phyloP scores from a whole-genome alignment of 805 yeast species.

The Lipomyces starkeyi region DNA sequence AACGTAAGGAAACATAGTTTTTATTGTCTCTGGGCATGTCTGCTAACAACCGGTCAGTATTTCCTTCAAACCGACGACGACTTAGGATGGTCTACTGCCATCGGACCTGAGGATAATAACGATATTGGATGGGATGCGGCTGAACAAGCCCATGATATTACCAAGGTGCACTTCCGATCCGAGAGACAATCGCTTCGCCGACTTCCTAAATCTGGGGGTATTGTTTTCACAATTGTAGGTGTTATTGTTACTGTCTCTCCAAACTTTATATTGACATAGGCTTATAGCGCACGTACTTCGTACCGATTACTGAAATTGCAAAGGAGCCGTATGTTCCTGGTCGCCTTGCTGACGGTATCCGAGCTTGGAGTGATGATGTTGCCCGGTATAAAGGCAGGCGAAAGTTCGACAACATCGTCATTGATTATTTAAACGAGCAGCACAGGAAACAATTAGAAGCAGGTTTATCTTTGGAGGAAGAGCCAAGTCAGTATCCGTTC shows the following conservation, averaged over 20 bases:
- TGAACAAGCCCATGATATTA: slow-evolving; percentile 53
- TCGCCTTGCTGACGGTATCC: slow-evolving; percentile 62
- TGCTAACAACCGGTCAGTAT: slow-evolving; percentile 45
- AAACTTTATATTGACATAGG: not conserved
- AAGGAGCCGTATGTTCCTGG: slow-evolving; percentile 67
- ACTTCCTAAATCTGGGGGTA: slow-evolving; percentile 64
- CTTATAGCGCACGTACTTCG: slow-evolving; percentile 59
- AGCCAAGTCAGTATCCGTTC: slow-evolving; percentile 32
- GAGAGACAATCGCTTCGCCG: slow-evolving; percentile 70
- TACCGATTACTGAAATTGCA: slow-evolving; percentile 59
- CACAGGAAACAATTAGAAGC: slow-evolving; percentile 34
- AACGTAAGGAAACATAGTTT: slow-evolving; percentile 27
- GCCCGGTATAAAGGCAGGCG: slow-evolving; percentile 62
- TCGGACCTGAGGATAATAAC: slow-evolving; percentile 61
- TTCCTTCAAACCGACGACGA: slow-evolving; percentile 68
- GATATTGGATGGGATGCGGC: slow-evolving; percentile 70
- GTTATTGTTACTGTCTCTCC: not conserved
- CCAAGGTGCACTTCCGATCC: slow-evolving; percentile 61
- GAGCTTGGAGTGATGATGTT: slow-evolving; percentile 66
- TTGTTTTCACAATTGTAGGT: slow-evolving; percentile 58
- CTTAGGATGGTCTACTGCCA: slow-evolving; percentile 67
- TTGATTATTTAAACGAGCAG: slow-evolving; percentile 35
- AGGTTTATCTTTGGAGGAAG: slow-evolving; percentile 28
- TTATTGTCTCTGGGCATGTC: not conserved
- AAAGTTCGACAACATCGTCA: slow-evolving; percentile 31